phyloP scores from a whole-genome alignment of 176 grass and related monocot genomes.

The Lolium perenne region DNA sequence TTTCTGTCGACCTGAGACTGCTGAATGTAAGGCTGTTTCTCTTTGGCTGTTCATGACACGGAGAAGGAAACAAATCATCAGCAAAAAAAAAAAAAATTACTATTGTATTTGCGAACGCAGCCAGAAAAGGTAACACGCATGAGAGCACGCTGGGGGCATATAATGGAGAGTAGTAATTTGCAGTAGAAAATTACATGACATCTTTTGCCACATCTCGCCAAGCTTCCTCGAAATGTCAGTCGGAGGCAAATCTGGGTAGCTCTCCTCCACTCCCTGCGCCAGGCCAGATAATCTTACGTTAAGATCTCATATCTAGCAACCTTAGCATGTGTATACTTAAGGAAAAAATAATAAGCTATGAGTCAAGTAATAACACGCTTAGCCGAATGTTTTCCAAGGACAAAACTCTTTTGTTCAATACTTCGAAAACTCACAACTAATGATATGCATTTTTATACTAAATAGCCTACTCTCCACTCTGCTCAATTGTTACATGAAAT shows the following conservation, averaged over 20 bases:
- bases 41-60: slow-evolving; percentile 53
- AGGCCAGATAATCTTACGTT: slow-evolving; percentile 29
- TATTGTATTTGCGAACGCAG: not conserved
- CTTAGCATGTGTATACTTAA: not conserved
- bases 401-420: not conserved
- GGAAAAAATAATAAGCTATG: not conserved
- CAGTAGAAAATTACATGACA: slow-evolving; percentile 70
- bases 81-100: not conserved
- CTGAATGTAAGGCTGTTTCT: slow-evolving; percentile 70
- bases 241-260: slow-evolving; percentile 68
- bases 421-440: not conserved
- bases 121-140: not conserved
- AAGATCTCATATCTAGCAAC: not conserved
- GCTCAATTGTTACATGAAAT: slow-evolving; percentile 13
- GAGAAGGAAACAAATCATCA: not conserved
- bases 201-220: slow-evolving; percentile 87
- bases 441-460: not conserved
- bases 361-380: not conserved
- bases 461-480: not conserved
- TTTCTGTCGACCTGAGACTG: slow-evolving; percentile 74
- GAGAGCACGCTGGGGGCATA: not conserved
- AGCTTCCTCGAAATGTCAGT: slow-evolving; percentile 80
- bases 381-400: not conserved
- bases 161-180: slow-evolving; percentile 25
- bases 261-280: slow-evolving; percentile 71